Evolutionary conservation across 208 protist genomes (phyloP).

Genomic region (Leishmania mexicana): DNA sequence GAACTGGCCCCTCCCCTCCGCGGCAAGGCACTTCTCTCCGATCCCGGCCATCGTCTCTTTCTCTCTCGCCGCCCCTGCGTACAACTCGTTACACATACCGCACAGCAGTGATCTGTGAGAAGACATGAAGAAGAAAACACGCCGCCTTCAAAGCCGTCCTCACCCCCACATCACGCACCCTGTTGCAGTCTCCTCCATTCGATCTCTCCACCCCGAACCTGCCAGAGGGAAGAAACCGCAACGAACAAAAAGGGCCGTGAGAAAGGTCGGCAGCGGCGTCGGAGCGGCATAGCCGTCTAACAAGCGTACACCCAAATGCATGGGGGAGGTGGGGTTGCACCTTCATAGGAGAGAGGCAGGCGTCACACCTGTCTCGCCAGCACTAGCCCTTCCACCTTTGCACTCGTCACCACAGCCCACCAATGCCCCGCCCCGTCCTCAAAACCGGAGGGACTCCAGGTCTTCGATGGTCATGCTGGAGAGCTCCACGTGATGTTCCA

Average conservation of each 20-base stretch:
- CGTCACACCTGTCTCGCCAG: neutral
- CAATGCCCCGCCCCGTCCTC: conserved; percentile 9
- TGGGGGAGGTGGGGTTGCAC: neutral
- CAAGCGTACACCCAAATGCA: neutral
- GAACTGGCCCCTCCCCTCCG: neutral
- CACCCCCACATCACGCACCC: neutral
- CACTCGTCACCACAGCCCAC: neutral
- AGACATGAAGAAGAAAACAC: neutral
- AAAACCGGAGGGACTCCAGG: conserved; percentile 79
- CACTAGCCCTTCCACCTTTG: neutral
- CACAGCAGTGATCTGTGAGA: neutral
- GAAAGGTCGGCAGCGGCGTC: conserved; percentile 1
- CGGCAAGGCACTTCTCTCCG: neutral
- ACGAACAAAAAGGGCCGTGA: neutral
- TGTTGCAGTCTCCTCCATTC: neutral
- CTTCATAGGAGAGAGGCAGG: neutral
- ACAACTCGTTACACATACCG: neutral
- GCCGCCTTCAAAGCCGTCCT: neutral
- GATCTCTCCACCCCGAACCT: neutral
- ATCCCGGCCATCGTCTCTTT: neutral
- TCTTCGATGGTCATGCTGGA: conserved; percentile 72
- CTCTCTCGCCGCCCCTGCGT: neutral
- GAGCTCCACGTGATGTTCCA: conserved; percentile 65
- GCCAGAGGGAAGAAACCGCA: neutral
- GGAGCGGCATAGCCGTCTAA: conserved; percentile 8